Percentiles rank a stretch among this genome's conserved stretches.
phyloP scores from a whole-genome alignment of 805 yeast species.

The Candida gorgasii region DNA sequence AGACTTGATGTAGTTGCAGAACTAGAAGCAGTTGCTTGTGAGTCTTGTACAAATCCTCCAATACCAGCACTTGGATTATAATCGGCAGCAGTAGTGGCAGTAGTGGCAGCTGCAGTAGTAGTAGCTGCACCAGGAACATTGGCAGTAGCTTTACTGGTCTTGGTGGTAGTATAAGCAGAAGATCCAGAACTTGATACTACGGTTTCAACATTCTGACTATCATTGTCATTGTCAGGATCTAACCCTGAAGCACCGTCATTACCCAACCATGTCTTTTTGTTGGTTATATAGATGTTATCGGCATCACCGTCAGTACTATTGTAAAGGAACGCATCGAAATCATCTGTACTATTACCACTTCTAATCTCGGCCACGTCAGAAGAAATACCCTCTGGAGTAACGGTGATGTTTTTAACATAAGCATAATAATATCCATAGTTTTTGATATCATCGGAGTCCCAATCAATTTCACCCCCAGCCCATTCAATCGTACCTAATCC shows the following conservation, averaged over 20 bases:
- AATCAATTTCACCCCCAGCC: conserved; percentile 87
- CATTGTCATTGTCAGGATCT: conserved; percentile 46
- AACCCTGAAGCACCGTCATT: conserved; percentile 66
- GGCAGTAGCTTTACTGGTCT: conserved; percentile 15
- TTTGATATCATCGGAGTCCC: conserved; percentile 74
- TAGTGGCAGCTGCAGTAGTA: conserved; percentile 9
- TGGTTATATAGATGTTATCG: conserved; percentile 54
- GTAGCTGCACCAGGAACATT: conserved; percentile 19
- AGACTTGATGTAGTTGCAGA: conserved; percentile 6
- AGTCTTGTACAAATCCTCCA: conserved; percentile 43
- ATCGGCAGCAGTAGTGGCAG: conserved; percentile 8
- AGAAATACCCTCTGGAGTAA: conserved; percentile 78
- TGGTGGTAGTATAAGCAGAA: conserved; percentile 20
- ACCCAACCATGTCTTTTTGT: conserved; percentile 60
- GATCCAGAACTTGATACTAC: conserved; percentile 21
- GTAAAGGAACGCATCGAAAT: conserved; percentile 48
- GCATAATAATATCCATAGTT: conserved; percentile 83
- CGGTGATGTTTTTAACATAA: conserved; percentile 55
- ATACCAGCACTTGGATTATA: conserved; percentile 22
- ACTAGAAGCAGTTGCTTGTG: conserved; percentile 14
- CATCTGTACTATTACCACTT: conserved; percentile 43
- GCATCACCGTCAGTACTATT: conserved; percentile 45
- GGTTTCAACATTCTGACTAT: conserved; percentile 11
- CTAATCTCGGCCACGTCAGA: conserved; percentile 36
- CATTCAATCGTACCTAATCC: conserved; percentile 69